Conservation (phyloP, 495 filamentous ascomycete genomes). For the Apodospora peruviana region DNA sequence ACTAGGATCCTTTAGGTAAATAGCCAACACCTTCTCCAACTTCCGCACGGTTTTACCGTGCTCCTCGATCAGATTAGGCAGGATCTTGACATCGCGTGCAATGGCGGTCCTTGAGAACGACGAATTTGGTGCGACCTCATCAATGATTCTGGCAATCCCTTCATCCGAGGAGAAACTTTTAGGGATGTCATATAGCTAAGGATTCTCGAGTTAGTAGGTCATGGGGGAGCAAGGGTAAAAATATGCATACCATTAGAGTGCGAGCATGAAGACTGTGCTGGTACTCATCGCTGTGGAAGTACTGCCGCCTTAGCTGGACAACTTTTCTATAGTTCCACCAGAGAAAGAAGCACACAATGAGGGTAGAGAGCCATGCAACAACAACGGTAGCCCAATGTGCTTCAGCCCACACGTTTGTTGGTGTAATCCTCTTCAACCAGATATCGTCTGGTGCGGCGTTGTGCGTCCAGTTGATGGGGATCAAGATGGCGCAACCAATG, state of each 20-base stretch:
- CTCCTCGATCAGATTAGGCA: constrained; percentile 77
- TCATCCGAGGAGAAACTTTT: constrained; percentile 68
- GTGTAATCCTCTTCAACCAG: constrained; percentile 48
- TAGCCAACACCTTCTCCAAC: constrained; percentile 77
- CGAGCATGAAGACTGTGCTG: constrained; percentile 81
- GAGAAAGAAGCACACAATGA: constrained; percentile 70
- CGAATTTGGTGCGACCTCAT: constrained; percentile 65
- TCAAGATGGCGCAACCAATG: constrained; percentile 71
- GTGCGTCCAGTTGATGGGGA: constrained; percentile 71
- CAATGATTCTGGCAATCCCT: constrained; percentile 75
- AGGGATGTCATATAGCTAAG: constrained; percentile 79
- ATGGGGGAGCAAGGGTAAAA: background rate
- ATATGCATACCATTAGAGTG: constrained; percentile 68
- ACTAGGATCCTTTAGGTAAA: constrained; percentile 83
- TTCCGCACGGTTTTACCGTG: constrained; percentile 75
- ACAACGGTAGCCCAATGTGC: constrained; percentile 77
- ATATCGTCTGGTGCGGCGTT: constrained; percentile 44
- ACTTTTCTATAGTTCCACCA: constrained; percentile 87
- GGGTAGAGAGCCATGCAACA: constrained; percentile 72
- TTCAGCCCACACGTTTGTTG: constrained; percentile 48
- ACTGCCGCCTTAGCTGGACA: constrained; percentile 61
- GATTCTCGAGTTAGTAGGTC: constrained; percentile 13
- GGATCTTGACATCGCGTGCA: constrained; percentile 82
- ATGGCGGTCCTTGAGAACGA: constrained; percentile 75
- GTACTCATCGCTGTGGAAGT: constrained; percentile 86